A percentile compares a stretch with the other conserved stretches of the same genome.
Conservation (phyloP, 2,329 filamentous ascomycete species). For the Sclerotinia minor region DNA sequence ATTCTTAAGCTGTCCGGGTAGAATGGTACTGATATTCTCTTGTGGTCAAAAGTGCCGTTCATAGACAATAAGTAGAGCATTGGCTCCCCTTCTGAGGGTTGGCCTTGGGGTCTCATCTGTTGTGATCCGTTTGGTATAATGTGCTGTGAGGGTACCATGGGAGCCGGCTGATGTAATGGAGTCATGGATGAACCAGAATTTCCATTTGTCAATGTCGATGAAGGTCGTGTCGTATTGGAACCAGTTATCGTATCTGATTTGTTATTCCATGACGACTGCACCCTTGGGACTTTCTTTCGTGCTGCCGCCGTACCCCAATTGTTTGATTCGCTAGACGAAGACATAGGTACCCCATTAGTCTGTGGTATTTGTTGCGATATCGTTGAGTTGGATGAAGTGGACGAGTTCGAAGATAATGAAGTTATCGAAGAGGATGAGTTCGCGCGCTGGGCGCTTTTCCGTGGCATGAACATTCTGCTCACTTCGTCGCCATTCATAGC, state of each 20-base stretch:
- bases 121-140: conserved; percentile 57
- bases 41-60: conserved; percentile 95
- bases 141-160: conserved; percentile 68
- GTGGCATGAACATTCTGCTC: conserved; percentile 84
- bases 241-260: conserved; percentile 67
- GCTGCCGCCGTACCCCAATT: conserved; percentile 45
- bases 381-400: conserved; percentile 61
- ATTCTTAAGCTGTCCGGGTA: conserved; percentile 93
- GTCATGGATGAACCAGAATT: conserved; percentile 62
- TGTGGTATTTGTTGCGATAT: conserved; percentile 61
- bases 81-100: conserved; percentile 60
- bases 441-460: conserved; percentile 81
- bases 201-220: conserved; percentile 60
- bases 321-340: conserved; percentile 33
- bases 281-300: conserved; percentile 50
- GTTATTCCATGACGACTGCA: conserved; percentile 62
- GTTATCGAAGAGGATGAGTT: conserved; percentile 91
- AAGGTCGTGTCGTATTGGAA: conserved; percentile 58
- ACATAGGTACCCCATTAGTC: conserved; percentile 55
- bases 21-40: conserved; percentile 91
- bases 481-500: conserved; percentile 82
- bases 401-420: conserved; percentile 59
- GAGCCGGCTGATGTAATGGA: conserved; percentile 57
- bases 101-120: conserved; percentile 49
- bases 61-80: conserved; percentile 85